Evolutionary conservation across 169 alveolate species (phyloP).

Genomic region (Babesia ovata): DNA sequence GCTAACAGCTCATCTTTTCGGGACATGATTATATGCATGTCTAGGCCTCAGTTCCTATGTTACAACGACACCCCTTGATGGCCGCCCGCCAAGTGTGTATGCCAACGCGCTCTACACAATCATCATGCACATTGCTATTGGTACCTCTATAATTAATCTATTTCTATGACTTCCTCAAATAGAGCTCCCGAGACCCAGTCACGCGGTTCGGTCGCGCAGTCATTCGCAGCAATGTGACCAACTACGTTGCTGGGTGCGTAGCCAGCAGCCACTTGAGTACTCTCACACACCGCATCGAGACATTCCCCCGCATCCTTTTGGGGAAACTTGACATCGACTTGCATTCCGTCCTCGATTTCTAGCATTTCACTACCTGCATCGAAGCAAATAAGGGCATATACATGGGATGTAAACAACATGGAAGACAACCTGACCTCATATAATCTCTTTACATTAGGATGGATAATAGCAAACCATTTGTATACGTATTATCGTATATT

Average conservation of each 20-base stretch:
- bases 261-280: background rate
- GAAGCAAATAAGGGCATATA: background rate
- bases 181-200: background rate
- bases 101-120: background rate
- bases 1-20: background rate
- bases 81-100: slow-evolving; percentile 1
- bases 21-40: background rate
- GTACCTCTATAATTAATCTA: background rate
- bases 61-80: background rate
- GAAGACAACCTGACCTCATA: no score
- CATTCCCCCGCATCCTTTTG: background rate
- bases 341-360: slow-evolving; percentile 60
- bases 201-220: background rate
- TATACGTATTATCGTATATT: no score
- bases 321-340: slow-evolving; percentile 57
- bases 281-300: background rate
- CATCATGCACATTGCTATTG: background rate
- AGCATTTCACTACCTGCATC: slow-evolving; percentile 24
- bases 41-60: no score
- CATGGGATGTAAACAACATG: no score
- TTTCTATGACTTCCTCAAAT: slow-evolving; percentile 17
- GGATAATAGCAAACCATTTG: no score
- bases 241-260: background rate
- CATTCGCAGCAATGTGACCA: background rate
- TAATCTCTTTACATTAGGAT: no score